Evolutionary conservation across 495 filamentous ascomycete species (phyloP), one percentile per base, ranked within the genome.

Genomic region (Aspergillus saccharolyticus): DNA sequence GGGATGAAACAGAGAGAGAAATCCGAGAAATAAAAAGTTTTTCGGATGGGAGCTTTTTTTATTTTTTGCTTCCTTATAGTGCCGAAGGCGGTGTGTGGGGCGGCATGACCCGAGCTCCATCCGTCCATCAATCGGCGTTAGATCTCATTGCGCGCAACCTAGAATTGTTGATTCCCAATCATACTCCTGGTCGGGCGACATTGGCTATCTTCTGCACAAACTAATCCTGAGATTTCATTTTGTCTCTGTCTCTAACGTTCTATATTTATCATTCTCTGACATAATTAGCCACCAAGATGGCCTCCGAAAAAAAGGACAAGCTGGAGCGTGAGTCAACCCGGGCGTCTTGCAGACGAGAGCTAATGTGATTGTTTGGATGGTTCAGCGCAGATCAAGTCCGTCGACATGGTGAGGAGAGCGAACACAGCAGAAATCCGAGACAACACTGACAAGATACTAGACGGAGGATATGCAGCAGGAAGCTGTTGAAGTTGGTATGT

Each of bases 381-480:
- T 67, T 54, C 67, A 98, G 94, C 89, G 54, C 89, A 94, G 71
- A 85, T 98, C 70, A 97, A 97, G 79, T 96, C 91, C 53, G 93
- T 89, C 51, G 94, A 98, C 64, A 98, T 98, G 94, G 94, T 97
- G 83, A 69, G 77, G 30, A 57, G 51, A 24, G 33, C 52, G 39
- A 18, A 33, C 42, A 18, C 24, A 19, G 44, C 12, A 19, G 22
- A 17, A 20, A 21, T 42, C 30, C 5, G 46, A 18, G n/a, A 21
- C 47, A 12, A n/a, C 28, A 30, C 64, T 71, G 46, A 69, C 52
- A 25, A 15, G 55, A 20, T 16, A 51, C 54, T 62, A 97, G 94
- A 90, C 85, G 56, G 94, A 97, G 61, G 93, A 97, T 58, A 96
- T 97, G 95, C 90, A 96, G 66, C 85, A 89, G 63, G 91, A 96